Evolutionary conservation across 2,329 filamentous ascomycete genomes (phyloP), one percentile per base, ranked within the genome.

Genomic region (Moelleriella libera): DNA sequence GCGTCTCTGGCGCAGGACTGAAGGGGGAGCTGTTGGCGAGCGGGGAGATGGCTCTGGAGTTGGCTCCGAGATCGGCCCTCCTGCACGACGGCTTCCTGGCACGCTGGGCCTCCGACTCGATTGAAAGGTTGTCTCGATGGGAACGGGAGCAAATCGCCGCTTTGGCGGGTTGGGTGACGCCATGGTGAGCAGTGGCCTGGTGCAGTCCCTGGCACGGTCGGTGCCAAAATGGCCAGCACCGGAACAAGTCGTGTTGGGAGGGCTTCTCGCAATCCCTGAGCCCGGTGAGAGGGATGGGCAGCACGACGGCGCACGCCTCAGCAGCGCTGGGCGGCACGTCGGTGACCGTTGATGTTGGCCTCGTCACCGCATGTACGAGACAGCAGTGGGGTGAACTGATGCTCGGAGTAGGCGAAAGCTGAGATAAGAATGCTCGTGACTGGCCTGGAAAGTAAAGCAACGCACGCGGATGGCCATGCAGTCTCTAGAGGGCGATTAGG

Each of bases 51-150:
- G 66, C 53, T 74, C 70, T 29, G 74, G 72, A 0, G 75, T 78
- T 31, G 73, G 69, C 55, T 80, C 79, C 45, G 78, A 74, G 34
- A 74, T 76, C 39, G 74, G 74, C 48, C 74, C 71, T 48, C 65
- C 41, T 40, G 31, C 21, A 14, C 34, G 47, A 21, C 31, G 39
- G 31, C 9, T 21, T 30, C 47, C 34, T 30, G n/a, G 40, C 41
- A 40, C 32, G 45, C 39, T 45, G 12, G 31, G 29, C 34, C 55
- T 69, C 56, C 78, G 68, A 59, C 70, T 75, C 44, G 76, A 75
- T 54, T 79, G 78, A 55, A 76, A 78, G 1, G 76, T 82, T 7
- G 83, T 88, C 63, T 88, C 85, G 53, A 88, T 77, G 12, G 83
- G 82, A 47, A 84, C 74, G 34, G 83, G 82, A 41, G 68, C 72